Evolutionary conservation across 768 basidiomycete species (phyloP).

Genomic region (Gelatoporia subvermispora): DNA sequence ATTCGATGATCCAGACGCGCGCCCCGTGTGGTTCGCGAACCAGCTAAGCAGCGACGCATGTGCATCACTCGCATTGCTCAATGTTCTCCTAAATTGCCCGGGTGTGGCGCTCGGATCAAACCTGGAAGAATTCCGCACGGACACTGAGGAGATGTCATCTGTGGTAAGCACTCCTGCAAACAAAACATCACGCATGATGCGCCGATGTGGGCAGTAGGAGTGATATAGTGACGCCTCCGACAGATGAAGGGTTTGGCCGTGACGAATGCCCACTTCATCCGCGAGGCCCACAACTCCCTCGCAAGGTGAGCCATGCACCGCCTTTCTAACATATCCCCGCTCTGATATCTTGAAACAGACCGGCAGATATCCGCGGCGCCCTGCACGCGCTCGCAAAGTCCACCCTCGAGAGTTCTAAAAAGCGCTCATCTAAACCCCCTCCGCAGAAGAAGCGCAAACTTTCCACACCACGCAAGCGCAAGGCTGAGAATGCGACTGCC

Average conservation of each 20-base stretch:
- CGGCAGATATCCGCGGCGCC: constrained; percentile 53
- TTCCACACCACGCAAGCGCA: constrained; percentile 16
- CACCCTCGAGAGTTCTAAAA: constrained; percentile 39
- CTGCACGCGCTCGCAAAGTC: constrained; percentile 40
- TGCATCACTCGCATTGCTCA: constrained; percentile 57
- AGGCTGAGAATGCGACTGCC: constrained; percentile 17
- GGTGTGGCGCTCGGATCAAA: constrained; percentile 43
- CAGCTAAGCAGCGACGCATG: constrained; percentile 65
- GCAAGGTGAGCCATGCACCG: constrained; percentile 40
- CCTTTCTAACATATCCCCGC: not conserved
- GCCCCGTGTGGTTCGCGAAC: constrained; percentile 63
- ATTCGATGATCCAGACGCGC: constrained; percentile 44
- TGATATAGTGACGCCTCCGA: not conserved
- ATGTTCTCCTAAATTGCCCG: constrained; percentile 54
- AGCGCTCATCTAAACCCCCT: constrained; percentile 27
- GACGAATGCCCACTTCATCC: constrained; percentile 50
- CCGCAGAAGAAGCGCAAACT: constrained; percentile 31
- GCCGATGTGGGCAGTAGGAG: not conserved
- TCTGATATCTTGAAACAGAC: constrained; percentile 29
- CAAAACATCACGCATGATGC: not conserved
- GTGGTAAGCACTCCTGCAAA: constrained; percentile 36
- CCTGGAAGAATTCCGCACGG: constrained; percentile 39
- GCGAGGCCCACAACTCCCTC: constrained; percentile 53
- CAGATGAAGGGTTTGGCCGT: constrained; percentile 65
- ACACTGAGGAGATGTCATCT: constrained; percentile 53